Base-by-base conservation (phyloP, 169 alveolate species). In the Plasmodium gonderi region DNA sequence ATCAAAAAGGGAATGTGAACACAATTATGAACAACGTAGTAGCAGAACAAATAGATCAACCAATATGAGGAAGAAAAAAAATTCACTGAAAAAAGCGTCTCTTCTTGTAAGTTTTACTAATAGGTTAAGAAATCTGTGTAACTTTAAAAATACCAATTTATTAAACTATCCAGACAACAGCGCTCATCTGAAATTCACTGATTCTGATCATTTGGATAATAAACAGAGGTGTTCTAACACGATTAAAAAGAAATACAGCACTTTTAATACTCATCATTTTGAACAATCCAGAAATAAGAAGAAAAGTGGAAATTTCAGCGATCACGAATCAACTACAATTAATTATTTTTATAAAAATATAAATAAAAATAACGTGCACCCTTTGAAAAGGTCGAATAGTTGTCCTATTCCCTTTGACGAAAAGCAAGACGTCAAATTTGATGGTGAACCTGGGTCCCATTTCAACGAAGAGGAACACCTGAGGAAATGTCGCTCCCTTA, bases 301-400 rank as follows among this genome's bases (percentile, higher is more conserved):
- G 44, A 68, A 33, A 83, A 83, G 77, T 45, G 83, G 78, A 12
- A 83, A 83, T 49, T 83, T 69, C 33, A 83, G 92, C 65, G 92
- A 83, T 26, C 92, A 83, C 8, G 92, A 83, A 23, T 69, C 92
- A n/a, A 83, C 83, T 31, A 68, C 29, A 49, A 83, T 83, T 68
- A 83, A 83, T 76, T 69, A 83, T 38, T 83, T 83, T 36, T 83
- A 83, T 69, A 83, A 83, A 83, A 83, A 83, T 47, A 83, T 83
- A 29, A 83, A 51, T 26, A 74, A 72, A 72, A 60, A 45, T 68
- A 83, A 47, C 2, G 76, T 47, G 42, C 17, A 29, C 31, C 38
- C 20, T 26, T 72, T 47, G 60, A 83, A 83, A 54, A 68, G 92
- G 44, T 83, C 92, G 23, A 45, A 49, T 83, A 83, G 92, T 83